These are phyloP conservation scores for Cercospora brassicicola DNA, from an alignment of 2,329 filamentous ascomycete genomes.

Conservation along the genomic window DNA sequence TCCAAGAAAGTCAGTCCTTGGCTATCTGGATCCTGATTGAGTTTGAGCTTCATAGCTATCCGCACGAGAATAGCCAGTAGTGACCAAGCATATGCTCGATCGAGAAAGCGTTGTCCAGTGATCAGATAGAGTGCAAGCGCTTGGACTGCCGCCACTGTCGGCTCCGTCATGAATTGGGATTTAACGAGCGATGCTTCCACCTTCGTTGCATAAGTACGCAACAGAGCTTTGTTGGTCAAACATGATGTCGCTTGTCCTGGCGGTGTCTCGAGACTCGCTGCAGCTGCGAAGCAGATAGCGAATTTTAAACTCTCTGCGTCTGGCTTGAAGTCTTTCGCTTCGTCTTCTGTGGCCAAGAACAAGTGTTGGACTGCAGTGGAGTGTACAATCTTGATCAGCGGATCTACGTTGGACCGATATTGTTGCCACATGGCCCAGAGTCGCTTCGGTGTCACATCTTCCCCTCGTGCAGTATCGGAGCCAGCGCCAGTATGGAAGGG, in stretches of 20 bases:
- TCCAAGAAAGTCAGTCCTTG: slow-evolving; percentile 22
- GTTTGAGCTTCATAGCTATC: slow-evolving; percentile 26
- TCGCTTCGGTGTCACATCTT: slow-evolving; percentile 19
- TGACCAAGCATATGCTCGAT: slow-evolving; percentile 22
- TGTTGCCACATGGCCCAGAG: slow-evolving; percentile 25
- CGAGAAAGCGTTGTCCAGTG: slow-evolving; percentile 20
- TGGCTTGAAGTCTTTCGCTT: slow-evolving; percentile 2
- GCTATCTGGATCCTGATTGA: slow-evolving; percentile 25
- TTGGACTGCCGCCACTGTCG: slow-evolving; percentile 23
- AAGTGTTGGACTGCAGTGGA: slow-evolving; percentile 20
- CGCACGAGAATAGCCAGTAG: slow-evolving; percentile 25
- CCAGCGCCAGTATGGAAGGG: slow-evolving; percentile 6
- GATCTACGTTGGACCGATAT: slow-evolving; percentile 23
- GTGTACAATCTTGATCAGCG: slow-evolving; percentile 26
- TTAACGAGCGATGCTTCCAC: slow-evolving; percentile 20
- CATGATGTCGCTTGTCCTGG: slow-evolving; percentile 10
- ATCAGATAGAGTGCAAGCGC: slow-evolving; percentile 25
- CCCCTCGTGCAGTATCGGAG: neutral
- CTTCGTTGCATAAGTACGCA: slow-evolving; percentile 19
- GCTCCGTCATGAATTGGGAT: slow-evolving; percentile 20
- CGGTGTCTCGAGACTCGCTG: slow-evolving; percentile 19
- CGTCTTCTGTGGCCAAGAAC: slow-evolving; percentile 16
- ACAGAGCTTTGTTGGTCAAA: slow-evolving; percentile 4
- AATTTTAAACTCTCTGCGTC: slow-evolving; percentile 23
- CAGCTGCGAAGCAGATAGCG: slow-evolving; percentile 27